Percentiles rank a stretch among this genome's conserved stretches.
Conservation (phyloP, 169 alveolate species). For the Babesia ovata region DNA sequence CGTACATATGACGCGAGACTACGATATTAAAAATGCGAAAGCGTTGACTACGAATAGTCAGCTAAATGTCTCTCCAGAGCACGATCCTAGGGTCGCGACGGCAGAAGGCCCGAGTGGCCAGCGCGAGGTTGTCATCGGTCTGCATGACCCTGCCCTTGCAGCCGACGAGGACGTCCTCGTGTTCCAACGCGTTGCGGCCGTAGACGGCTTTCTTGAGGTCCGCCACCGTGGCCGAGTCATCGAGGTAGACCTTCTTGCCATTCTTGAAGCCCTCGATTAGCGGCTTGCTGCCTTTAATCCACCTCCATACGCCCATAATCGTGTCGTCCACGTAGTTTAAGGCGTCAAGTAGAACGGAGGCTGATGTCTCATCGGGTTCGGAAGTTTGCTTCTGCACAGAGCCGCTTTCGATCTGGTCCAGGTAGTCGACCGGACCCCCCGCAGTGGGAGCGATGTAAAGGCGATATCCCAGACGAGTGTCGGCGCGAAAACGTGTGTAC, state of each 20-base stretch:
- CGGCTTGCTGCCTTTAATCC: constrained; percentile 33
- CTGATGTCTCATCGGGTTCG: constrained; percentile 8
- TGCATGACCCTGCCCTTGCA: constrained; percentile 85
- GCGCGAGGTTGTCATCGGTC: constrained; percentile 80
- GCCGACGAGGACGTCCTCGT: constrained; percentile 74
- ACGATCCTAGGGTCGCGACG: constrained; percentile 82
- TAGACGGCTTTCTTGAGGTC: constrained; percentile 74
- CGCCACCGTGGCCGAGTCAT: constrained; percentile 77
- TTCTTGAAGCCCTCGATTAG: constrained; percentile 74
- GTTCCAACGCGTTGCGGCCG: constrained; percentile 46
- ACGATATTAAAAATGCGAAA: constrained; percentile 11
- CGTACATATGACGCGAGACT: neutral
- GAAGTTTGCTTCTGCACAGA: constrained; percentile 10
- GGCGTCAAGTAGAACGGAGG: constrained; percentile 2
- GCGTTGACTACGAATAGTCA: neutral
- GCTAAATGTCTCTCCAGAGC: constrained; percentile 74
- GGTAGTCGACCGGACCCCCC: constrained; percentile 64
- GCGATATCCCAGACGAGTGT: constrained; percentile 82
- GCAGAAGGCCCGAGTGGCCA: constrained; percentile 86
- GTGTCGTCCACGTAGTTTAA: constrained; percentile 42
- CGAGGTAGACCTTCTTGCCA: constrained; percentile 78
- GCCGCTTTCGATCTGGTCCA: constrained; percentile 29
- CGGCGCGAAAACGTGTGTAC: constrained; percentile 81
- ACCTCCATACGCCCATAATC: constrained; percentile 11
- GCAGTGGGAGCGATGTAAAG: constrained; percentile 73